Base-by-base conservation (phyloP, 2,329 filamentous ascomycete species). In the Aspergillus sp. region DNA sequence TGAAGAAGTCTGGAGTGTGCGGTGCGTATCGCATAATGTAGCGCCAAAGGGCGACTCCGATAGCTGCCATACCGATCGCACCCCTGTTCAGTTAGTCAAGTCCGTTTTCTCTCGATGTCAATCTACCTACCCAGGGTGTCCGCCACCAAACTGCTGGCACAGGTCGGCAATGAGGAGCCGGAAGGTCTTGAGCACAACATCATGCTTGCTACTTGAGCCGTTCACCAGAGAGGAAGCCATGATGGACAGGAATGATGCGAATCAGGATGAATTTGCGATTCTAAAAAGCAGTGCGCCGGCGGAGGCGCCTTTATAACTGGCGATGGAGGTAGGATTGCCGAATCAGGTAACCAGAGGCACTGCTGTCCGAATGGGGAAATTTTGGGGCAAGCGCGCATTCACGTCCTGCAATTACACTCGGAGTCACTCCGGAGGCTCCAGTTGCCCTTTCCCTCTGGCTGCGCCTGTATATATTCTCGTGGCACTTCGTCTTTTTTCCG, bases 91-190 rank as follows among this genome's bases (percentile, higher is more conserved):
- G 48, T 37, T 8, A 33, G 44, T 61, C 27, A 39, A 39, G 17
- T 17, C 34, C 19, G 15, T 11, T 49, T 42, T 2, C 22, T 13
- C 17, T 24, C 5, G 7, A 5, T 42, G 22, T 57, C 27, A 58
- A 6, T 17, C 45, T 41, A 17, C 47, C 34, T 76, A 86, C 83
- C 86, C 87, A 17, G 86, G 87, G 67, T 89, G 87, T 0, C 87
- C 87, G 37, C 86, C 86, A 61, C 84, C 84, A 72, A 88, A 90
- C 62, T 89, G 86, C 68, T 89, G 81, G 65, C 86, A 89, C 3
- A 90, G 73, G 68, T 90, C 87, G 45, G 87, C 85, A 58, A 89
- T 86, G 30, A 89, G 73, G 50, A 83, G 75, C 54, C 87, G 78
- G 67, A 88, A 88, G 5, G 82, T 83, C 64, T 80, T 81, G 51